phyloP scores from a whole-genome alignment of 2,329 filamentous ascomycete species.

The Iodosphaeria phyllophila region DNA sequence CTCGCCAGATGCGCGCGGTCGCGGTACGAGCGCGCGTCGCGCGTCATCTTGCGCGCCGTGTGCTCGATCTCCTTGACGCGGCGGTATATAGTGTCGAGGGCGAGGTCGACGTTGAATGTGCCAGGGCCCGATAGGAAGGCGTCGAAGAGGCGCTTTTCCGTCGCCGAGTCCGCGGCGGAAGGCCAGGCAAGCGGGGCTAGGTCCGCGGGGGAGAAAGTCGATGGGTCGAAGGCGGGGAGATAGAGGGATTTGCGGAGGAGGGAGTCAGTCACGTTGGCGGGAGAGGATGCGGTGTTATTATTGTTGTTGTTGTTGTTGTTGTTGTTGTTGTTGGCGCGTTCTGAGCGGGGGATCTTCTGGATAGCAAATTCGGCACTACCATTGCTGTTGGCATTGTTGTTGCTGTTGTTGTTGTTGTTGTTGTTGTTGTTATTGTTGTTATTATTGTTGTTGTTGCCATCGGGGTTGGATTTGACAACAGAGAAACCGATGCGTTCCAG shows the following conservation, averaged over 20 bases:
- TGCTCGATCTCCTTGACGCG: constrained; percentile 88
- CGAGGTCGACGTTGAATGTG: constrained; percentile 66
- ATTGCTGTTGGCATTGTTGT: constrained; percentile 51
- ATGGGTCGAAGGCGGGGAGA: no score
- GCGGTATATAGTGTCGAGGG: constrained; percentile 71
- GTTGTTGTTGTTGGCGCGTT: constrained; percentile 37
- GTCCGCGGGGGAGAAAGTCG: no score
- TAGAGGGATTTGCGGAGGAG: no score
- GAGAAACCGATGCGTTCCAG: constrained; percentile 77
- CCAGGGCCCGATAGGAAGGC: constrained; percentile 57
- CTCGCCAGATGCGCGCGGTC: constrained; percentile 70
- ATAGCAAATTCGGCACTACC: constrained; percentile 56
- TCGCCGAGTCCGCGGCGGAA: constrained; percentile 42
- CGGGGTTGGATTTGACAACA: no score
- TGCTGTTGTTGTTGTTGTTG: no score
- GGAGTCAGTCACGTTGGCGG: no score
- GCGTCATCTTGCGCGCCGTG: constrained; percentile 81
- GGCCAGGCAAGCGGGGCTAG: no score
- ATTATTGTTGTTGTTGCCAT: no score
- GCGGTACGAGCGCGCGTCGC: constrained; percentile 69
- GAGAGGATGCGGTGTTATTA: no score
- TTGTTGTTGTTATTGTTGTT: no score
- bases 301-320: no score
- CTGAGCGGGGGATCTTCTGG: constrained; percentile 47
- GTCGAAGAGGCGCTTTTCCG: constrained; percentile 56